Base-by-base conservation (phyloP, 257 asterid genomes). In the Anisodus acutangulus region DNA sequence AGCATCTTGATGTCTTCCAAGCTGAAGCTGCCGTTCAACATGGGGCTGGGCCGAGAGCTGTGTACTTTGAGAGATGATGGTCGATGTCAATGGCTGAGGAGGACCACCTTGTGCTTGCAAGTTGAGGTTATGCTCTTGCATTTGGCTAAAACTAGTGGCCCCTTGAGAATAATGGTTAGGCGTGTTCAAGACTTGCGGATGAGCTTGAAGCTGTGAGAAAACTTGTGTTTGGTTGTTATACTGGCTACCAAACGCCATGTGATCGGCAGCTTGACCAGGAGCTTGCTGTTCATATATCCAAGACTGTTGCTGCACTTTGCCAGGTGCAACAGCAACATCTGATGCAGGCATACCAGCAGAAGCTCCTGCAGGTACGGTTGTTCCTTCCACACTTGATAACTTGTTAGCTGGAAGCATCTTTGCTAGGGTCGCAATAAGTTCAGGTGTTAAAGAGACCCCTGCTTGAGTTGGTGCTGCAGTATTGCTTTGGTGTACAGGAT, bases 391-490 rank as follows among this genome's bases (percentile, higher is more conserved):
- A 84, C 88, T 92, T 78, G 94, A 83, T 31, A 91, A 78, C 82
- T 87, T 88, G 62, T 82, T 91, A 51, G 88, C 87, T 45, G 97
- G 97, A 41, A 91, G 88, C 79, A 96, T 81, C 4, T 96, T 92
- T 69, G 95, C 89, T 26, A 96, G 88, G 53, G 97, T 90, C 22
- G 99, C 98, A 87, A 96, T 92, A 83, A 95, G 97, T 84, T 95
- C 99, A 43, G 99, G 99, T 1, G 99, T 95, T 83, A 95, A 89
- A 31, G 97, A 80, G 82, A 95, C 67, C 78, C 95, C 91, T 76
- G 94, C 84, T 85, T 91, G 94, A 76, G 97, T 83, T 62, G 86
- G 89, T 47, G 78, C 89, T 89, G 94, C 70, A 79, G 87, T 84
- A 83, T 57, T 87, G 45, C 84, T 64, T 63, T 91, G 90, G 17